phyloP scores from a whole-genome alignment of 2,329 filamentous ascomycete species.

The Penicillium digitatum region DNA sequence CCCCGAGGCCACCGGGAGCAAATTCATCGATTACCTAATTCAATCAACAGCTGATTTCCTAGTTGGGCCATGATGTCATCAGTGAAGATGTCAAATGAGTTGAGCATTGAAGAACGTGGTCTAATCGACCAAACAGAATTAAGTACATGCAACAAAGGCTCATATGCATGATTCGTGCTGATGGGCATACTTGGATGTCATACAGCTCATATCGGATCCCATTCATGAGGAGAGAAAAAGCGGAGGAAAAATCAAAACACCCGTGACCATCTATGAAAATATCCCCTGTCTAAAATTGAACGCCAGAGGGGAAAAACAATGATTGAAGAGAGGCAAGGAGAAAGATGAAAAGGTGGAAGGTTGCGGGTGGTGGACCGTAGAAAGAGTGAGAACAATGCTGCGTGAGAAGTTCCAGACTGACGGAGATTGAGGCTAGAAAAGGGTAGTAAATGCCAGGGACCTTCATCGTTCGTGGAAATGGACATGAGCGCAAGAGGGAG shows the following conservation, averaged over 20 bases:
- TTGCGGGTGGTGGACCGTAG: neutral
- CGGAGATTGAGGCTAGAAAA: neutral
- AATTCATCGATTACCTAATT: neutral
- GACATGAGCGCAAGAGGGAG: neutral
- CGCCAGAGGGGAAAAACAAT: constrained; percentile 12
- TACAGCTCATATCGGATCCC: constrained; percentile 1
- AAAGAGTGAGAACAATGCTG: neutral
- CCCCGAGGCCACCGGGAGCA: neutral
- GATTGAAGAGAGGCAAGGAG: constrained; percentile 12
- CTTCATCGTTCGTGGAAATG: neutral
- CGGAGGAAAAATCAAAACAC: neutral
- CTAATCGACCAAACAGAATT: neutral
- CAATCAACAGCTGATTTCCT: neutral
- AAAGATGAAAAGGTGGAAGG: neutral
- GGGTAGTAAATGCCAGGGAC: neutral
- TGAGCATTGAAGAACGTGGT: neutral
- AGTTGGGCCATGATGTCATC: constrained; percentile 5
- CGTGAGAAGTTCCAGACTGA: neutral
- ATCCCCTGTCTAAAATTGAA: constrained; percentile 17
- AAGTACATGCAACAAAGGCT: constrained; percentile 2
- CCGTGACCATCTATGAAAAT: constrained; percentile 2
- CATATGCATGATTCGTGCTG: constrained; percentile 14
- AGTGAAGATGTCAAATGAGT: neutral
- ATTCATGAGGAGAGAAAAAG: constrained; percentile 1
- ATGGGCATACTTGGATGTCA: constrained; percentile 2